Evolutionary conservation across 2,329 filamentous ascomycete species (phyloP), one percentile per base, ranked within the genome.

Genomic region (Talaromyces sp.): DNA sequence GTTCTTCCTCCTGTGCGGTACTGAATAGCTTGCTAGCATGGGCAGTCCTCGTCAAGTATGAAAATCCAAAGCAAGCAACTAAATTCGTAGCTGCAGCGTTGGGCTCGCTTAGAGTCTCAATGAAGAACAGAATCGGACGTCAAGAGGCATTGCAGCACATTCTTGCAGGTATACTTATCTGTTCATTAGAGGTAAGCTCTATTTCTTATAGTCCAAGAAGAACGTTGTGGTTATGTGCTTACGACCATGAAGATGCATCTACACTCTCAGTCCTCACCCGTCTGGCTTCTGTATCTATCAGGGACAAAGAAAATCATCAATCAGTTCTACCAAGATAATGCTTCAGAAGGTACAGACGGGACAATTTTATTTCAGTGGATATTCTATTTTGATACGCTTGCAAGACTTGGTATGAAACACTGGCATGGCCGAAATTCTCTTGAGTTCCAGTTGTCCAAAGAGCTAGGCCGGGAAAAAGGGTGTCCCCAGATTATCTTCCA

Each of bases 81-180:
- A 13, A 54, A 31, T 46, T 32, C 19, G 51, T 51, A 8, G 26
- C 29, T 19, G 26, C 32, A 51, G 50, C 57, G 8, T 35, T 54
- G 50, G 54, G 27, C 11, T 58, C 35, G 10, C 57, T 58, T 9
- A 51, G 50, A 43, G 32, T 46, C 38, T 59, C 57, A 14, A 32
- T 41, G 38, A 19, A 55, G n/a, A 43, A 21, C 7, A 19, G 38
- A 35, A 5, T 59, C n/a, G 19, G 50, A 4, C 51, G 26, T 32
- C 49, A 55, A 24, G 41, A 54, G 38, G 38, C 49, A 17, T 32
- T 58, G 32, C 57, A 58, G 21, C 57, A 58, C 27, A 46, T 58
- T 19, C 32, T 58, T 58, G 35, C 57, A 11, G 51, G 56, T 27
- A 53, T 58, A 38, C 50, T 58, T 13, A 52, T 58, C 46, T 58